phyloP scores from a whole-genome alignment of 305 asterid genomes.

The Lippia alba region DNA sequence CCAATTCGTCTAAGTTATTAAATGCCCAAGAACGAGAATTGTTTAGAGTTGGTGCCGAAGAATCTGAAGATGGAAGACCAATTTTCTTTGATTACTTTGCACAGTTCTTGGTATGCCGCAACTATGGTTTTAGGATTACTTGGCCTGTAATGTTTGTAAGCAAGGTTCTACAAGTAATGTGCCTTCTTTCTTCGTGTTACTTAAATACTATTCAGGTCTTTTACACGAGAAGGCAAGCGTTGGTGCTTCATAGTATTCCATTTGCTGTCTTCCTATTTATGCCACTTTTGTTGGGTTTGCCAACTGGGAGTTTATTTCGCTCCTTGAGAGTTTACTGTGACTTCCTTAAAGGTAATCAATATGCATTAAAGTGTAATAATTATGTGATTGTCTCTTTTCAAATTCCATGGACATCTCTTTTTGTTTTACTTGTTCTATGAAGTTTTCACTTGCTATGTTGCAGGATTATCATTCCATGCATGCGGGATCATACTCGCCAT shows the following conservation, averaged over 20 bases:
- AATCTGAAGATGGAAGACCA: slow-evolving; percentile 59
- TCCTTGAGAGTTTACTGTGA: slow-evolving; percentile 59
- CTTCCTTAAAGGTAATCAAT: slow-evolving; percentile 74
- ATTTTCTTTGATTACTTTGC: slow-evolving; percentile 83
- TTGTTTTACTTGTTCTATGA: slow-evolving; percentile 28
- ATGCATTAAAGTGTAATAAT: slow-evolving; percentile 31
- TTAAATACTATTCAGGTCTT: slow-evolving; percentile 59
- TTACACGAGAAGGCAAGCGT: slow-evolving; percentile 77
- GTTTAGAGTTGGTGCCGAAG: slow-evolving; percentile 48
- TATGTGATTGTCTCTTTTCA: slow-evolving; percentile 13
- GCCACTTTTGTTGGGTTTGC: slow-evolving; percentile 75
- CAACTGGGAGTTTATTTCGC: slow-evolving; percentile 55
- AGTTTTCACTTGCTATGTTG: slow-evolving; percentile 38
- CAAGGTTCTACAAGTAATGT: slow-evolving; percentile 24
- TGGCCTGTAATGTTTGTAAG: slow-evolving; percentile 21
- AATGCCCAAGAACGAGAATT: slow-evolving; percentile 74
- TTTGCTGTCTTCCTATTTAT: slow-evolving; percentile 72
- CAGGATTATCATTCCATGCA: slow-evolving; percentile 81
- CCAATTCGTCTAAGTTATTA: slow-evolving; percentile 77
- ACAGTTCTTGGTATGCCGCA: slow-evolving; percentile 71
- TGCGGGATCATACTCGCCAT: slow-evolving; percentile 73
- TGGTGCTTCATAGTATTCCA: slow-evolving; percentile 81
- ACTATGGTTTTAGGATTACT: slow-evolving; percentile 30
- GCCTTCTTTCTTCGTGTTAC: slow-evolving; percentile 25
- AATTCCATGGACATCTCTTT: slow-evolving; percentile 13